A percentile compares a stretch with the other conserved stretches of the same genome.
Conservation (phyloP, 768 basidiomycete species). For the Trametes punicea region DNA sequence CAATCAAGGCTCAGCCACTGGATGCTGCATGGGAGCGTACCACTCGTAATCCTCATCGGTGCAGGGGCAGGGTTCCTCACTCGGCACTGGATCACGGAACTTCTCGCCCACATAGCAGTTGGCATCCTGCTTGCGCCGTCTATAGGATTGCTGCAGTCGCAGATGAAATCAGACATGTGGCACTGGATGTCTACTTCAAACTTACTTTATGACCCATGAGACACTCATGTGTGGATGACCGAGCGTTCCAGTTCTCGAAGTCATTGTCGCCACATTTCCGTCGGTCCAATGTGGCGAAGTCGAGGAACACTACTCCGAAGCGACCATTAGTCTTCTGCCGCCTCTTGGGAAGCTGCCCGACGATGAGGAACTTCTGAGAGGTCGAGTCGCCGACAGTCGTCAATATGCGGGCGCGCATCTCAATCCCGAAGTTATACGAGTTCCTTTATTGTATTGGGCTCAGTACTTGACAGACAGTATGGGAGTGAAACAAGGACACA, state of each 20-base stretch:
- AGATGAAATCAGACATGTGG: not conserved
- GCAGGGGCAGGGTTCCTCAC: conserved; percentile 83
- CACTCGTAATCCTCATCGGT: conserved; percentile 91
- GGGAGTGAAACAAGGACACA: conserved; percentile 34
- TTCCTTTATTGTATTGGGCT: conserved; percentile 47
- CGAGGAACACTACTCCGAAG: conserved; percentile 74
- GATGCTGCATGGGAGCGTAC: conserved; percentile 39
- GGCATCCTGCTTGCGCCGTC: conserved; percentile 73
- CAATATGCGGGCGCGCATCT: conserved; percentile 69
- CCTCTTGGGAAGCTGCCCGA: conserved; percentile 68
- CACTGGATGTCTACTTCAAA: not conserved
- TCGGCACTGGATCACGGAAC: conserved; percentile 79
- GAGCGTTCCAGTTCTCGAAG: conserved; percentile 87
- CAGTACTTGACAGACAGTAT: not conserved
- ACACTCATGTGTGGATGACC: conserved; percentile 65
- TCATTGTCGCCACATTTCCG: conserved; percentile 70
- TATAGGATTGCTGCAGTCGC: conserved; percentile 82
- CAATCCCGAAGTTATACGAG: conserved; percentile 64
- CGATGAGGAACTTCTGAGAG: conserved; percentile 90
- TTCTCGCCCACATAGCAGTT: conserved; percentile 91
- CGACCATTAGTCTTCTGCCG: conserved; percentile 55
- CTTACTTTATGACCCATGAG: conserved; percentile 87
- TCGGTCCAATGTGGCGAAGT: conserved; percentile 69
- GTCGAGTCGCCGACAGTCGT: conserved; percentile 93
- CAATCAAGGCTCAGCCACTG: not conserved